phyloP scores from a whole-genome alignment of 345 rosid species.

The Pistacia integerrima region DNA sequence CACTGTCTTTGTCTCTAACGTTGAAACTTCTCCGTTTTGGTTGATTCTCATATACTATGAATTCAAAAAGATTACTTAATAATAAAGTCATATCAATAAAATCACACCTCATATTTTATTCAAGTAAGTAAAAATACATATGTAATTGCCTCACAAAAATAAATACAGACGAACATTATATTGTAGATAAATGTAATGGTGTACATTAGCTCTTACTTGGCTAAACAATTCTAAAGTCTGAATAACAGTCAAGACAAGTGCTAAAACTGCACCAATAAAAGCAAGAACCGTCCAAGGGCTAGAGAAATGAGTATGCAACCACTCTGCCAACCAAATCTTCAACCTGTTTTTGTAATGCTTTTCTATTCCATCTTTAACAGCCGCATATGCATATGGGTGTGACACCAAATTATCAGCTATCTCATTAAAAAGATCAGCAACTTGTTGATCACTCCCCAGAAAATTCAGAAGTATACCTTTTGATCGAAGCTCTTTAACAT shows the following conservation, averaged over 20 bases:
- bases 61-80: too few species aligned
- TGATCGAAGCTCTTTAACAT: constrained; percentile 22
- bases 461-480: constrained; percentile 6
- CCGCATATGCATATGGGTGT: background rate
- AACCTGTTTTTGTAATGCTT: background rate
- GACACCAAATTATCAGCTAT: constrained; percentile 9
- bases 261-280: constrained; percentile 2
- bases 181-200: too few species aligned
- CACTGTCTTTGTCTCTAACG: too few species aligned
- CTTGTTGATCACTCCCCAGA: constrained; percentile 11
- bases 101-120: too few species aligned
- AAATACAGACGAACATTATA: too few species aligned
- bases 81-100: too few species aligned
- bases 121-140: too few species aligned
- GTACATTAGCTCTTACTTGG: background rate
- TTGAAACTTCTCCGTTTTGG: too few species aligned
- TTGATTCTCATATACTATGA: too few species aligned
- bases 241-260: background rate
- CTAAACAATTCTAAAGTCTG: background rate
- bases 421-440: background rate
- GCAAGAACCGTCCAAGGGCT: constrained; percentile 15
- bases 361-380: background rate
- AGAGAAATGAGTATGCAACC: background rate
- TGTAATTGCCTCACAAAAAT: too few species aligned
- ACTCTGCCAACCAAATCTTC: constrained; percentile 5